A percentile compares a stretch with the other conserved stretches of the same genome.
Conservation (phyloP, 2,329 filamentous ascomycete genomes). For the Penicillium sp. region DNA sequence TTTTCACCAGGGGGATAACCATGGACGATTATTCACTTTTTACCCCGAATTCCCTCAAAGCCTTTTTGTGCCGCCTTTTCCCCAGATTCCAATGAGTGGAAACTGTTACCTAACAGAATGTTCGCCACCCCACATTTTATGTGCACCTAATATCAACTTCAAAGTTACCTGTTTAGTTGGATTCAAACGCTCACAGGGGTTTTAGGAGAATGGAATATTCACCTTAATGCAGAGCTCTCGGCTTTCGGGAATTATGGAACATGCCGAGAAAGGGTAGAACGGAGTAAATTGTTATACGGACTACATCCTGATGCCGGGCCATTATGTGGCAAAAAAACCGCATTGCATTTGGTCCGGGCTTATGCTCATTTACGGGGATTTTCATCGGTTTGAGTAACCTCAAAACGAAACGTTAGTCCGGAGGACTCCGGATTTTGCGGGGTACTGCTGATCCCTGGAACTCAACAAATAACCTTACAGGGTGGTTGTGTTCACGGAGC, state of each 20-base stretch:
- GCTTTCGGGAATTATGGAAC: background rate
- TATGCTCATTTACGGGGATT: background rate
- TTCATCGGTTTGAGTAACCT: background rate
- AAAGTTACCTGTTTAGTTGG: background rate
- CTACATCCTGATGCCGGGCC: background rate
- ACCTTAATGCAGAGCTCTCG: background rate
- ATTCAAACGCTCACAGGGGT: too few species aligned
- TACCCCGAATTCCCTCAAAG: background rate
- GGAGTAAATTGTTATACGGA: background rate
- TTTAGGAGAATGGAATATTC: too few species aligned
- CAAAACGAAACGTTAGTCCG: background rate
- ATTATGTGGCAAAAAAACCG: background rate
- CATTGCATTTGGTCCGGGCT: background rate
- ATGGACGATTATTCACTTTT: background rate
- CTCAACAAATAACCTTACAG: background rate
- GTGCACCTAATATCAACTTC: conserved; percentile 9
- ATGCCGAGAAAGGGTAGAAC: background rate
- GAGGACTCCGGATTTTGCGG: background rate
- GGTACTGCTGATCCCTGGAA: background rate
- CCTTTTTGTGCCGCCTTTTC: conserved; percentile 1
- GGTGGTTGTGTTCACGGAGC: background rate
- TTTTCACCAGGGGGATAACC: background rate
- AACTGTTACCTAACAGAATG: conserved; percentile 33
- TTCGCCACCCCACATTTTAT: conserved; percentile 27
- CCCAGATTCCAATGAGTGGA: conserved; percentile 21